phyloP scores from a whole-genome alignment of 345 rosid species.

The Leavenworthia alabamica region DNA sequence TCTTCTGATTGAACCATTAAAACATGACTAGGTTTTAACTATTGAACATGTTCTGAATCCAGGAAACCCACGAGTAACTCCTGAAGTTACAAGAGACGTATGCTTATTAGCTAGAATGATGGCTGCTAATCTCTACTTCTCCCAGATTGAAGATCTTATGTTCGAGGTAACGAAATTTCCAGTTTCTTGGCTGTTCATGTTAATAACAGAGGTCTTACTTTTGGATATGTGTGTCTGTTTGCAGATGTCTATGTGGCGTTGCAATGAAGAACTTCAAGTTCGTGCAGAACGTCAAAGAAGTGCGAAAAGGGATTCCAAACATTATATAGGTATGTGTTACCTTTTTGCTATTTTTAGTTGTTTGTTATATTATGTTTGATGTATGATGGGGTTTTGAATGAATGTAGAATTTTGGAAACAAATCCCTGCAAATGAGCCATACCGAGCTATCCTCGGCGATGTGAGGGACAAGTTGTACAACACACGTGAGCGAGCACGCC shows the following conservation, averaged over 20 bases:
- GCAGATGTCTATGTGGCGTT: slow-evolving; percentile 99
- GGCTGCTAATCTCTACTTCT: slow-evolving; percentile 96
- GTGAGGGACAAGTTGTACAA: slow-evolving; percentile 87
- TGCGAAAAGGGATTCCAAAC: slow-evolving; percentile 77
- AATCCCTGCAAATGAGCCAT: slow-evolving; percentile 82
- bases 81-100: slow-evolving; percentile 97
- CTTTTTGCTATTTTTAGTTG: background rate
- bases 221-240: background rate
- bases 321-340: slow-evolving; percentile 63
- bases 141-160: slow-evolving; percentile 98
- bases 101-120: slow-evolving; percentile 97
- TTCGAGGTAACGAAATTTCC: slow-evolving; percentile 58
- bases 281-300: slow-evolving; percentile 71
- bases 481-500: slow-evolving; percentile 92
- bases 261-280: slow-evolving; percentile 77
- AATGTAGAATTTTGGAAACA: slow-evolving; percentile 93
- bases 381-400: background rate
- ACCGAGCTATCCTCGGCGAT: slow-evolving; percentile 86
- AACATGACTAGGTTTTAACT: background rate
- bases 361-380: background rate
- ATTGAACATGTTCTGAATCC: slow-evolving; percentile 2
- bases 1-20: background rate
- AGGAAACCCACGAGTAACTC: slow-evolving; percentile 99
- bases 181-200: background rate
- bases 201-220: background rate